phyloP scores from a whole-genome alignment of 2,329 filamentous ascomycete genomes.

The Talaromyces sp. region DNA sequence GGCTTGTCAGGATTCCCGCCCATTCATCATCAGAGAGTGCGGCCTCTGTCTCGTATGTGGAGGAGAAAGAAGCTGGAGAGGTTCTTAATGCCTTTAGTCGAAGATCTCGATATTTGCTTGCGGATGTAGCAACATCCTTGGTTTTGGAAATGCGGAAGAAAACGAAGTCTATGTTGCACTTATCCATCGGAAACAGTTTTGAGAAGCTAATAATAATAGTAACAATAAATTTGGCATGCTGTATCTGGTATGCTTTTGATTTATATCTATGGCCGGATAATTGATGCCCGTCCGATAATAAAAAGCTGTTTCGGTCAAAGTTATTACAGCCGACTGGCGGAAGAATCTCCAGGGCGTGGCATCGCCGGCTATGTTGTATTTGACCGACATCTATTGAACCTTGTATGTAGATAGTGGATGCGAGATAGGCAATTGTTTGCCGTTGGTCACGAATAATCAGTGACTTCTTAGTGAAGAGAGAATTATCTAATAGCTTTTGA shows the following conservation, averaged over 20 bases:
- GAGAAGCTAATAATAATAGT: background rate
- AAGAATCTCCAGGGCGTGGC: background rate
- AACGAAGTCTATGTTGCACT: background rate
- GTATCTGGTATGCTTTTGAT: background rate
- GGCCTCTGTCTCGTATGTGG: background rate
- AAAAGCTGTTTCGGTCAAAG: background rate
- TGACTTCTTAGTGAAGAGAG: no score
- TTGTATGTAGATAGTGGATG: no score
- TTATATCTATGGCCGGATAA: background rate
- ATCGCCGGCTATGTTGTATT: background rate
- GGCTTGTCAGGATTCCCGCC: constrained; percentile 22
- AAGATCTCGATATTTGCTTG: background rate
- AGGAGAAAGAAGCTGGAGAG: background rate
- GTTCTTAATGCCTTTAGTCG: background rate
- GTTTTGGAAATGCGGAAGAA: background rate
- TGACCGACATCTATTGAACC: background rate
- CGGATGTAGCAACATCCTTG: background rate
- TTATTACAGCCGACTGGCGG: background rate
- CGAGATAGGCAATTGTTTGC: no score
- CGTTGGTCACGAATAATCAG: no score
- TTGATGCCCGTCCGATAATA: background rate
- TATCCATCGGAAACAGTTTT: background rate
- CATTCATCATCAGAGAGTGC: background rate
- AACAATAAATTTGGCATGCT: background rate
- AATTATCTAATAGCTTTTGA: no score